Conservation (phyloP, 2,329 filamentous ascomycete species). For the Amauroascus verrucosus region DNA sequence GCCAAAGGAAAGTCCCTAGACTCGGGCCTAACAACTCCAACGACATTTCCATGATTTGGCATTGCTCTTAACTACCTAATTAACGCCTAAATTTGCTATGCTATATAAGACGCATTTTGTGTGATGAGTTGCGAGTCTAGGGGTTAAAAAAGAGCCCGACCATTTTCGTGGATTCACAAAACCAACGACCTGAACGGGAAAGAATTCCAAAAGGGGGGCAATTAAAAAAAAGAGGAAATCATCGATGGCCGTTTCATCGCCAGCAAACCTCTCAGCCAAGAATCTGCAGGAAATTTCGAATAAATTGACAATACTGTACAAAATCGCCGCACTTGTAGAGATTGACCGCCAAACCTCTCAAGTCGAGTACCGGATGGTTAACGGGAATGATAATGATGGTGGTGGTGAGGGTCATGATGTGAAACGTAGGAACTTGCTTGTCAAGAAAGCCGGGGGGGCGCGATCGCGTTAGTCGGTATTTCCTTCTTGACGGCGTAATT, state of each 20-base stretch:
- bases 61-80: slow-evolving; percentile 5
- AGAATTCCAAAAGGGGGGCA: background rate
- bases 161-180: background rate
- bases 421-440: background rate
- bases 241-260: background rate
- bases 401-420: background rate
- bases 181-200: background rate
- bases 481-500: background rate
- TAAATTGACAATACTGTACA: slow-evolving; percentile 2
- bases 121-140: slow-evolving; percentile 11
- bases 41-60: background rate
- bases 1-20: too few relatives aligned
- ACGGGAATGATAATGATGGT: background rate
- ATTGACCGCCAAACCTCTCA: background rate
- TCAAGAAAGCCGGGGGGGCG: background rate
- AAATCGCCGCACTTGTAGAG: background rate
- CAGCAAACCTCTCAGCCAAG: background rate
- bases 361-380: background rate
- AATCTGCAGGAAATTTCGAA: background rate
- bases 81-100: slow-evolving; percentile 9
- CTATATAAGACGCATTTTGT: background rate
- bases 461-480: background rate
- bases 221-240: background rate
- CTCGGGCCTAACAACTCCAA: too few relatives aligned
- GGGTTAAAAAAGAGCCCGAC: background rate